Evolutionary conservation across 129 eudicot species (phyloP), one percentile per base, ranked within the genome.

Genomic region (Escallonia rubra): DNA sequence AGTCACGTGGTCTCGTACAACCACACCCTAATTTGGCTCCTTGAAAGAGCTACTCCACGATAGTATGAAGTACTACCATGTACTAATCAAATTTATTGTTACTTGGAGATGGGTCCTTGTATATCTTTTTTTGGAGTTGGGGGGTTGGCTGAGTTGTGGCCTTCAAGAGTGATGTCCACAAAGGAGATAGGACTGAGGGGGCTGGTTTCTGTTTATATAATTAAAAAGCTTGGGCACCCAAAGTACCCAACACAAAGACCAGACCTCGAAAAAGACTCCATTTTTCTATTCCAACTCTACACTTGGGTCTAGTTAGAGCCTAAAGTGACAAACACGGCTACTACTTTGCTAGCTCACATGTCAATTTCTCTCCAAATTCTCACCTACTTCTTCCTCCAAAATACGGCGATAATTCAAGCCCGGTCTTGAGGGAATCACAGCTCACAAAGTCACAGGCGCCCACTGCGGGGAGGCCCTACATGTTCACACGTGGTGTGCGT

Each of bases 341-440:
- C 48, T 60, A 60, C 47, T 60, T 57, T 57, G 61, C 41, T 23
- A 57, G 41, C 61, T 57, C 64, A 60, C 64, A 41, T 60, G 64
- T 60, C 23, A 4, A 11, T 59, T 55, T 69, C 50, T 62, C 54
- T 3, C 43, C 13, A 34, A 40, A 68, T 63, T 72, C 40, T 54
- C 11, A 13, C 47, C 52, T 43, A 49, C 43, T 58, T 56, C 59
- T 50, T 43, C 2, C 42, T 23, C 57, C 42, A 12, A 57, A 56
- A 56, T 74, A 53, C 50, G 14, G n/a, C n/a, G 52, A 75, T 14
- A 54, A 15, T 34, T 75, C 15, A 6, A 61, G 44, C 41, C 41
- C 23, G 4, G 47, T 42, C 14, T 3, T n/a, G 23, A 10, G 52
- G 47, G 44, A 11, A 49, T 48, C 14, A 12, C 57, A 53, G 57